Conservation (phyloP, 305 asterid genomes). For the Ilex paraguariensis region DNA sequence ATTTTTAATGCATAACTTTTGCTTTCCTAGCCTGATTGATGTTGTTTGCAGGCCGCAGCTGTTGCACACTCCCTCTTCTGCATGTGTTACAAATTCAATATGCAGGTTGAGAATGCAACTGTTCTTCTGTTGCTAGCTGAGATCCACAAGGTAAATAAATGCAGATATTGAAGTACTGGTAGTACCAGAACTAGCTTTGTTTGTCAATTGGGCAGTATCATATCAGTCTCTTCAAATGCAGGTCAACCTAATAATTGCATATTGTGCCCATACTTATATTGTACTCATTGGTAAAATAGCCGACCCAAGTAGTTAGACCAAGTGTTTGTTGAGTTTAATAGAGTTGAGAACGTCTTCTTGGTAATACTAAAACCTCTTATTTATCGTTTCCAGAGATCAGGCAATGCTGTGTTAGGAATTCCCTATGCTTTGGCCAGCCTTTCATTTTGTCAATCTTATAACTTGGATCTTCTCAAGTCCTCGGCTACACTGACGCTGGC, state of each 20-base stretch:
- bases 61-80: constrained; percentile 81
- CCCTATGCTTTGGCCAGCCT: constrained; percentile 96
- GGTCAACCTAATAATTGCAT: too few relatives aligned
- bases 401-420: constrained; percentile 86
- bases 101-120: constrained; percentile 88
- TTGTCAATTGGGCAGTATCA: not conserved
- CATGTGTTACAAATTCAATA: constrained; percentile 69
- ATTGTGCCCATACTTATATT: too few relatives aligned
- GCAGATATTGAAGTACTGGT: not conserved
- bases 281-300: too few relatives aligned
- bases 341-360: too few relatives aligned
- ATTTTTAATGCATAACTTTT: not conserved
- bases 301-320: too few relatives aligned
- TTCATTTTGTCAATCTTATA: constrained; percentile 85
- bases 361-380: not conserved
- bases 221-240: too few relatives aligned
- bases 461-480: constrained; percentile 92
- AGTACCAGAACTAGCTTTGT: constrained; percentile 7
- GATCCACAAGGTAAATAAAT: constrained; percentile 75
- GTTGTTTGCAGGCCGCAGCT: constrained; percentile 70
- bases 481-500: constrained; percentile 82
- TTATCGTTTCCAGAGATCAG: constrained; percentile 57
- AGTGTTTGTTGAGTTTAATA: too few relatives aligned
- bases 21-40: constrained; percentile 19
- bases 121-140: constrained; percentile 95